phyloP scores from a whole-genome alignment of 2,329 filamentous ascomycete genomes.

The Paraphaeosphaeria sporulosa region DNA sequence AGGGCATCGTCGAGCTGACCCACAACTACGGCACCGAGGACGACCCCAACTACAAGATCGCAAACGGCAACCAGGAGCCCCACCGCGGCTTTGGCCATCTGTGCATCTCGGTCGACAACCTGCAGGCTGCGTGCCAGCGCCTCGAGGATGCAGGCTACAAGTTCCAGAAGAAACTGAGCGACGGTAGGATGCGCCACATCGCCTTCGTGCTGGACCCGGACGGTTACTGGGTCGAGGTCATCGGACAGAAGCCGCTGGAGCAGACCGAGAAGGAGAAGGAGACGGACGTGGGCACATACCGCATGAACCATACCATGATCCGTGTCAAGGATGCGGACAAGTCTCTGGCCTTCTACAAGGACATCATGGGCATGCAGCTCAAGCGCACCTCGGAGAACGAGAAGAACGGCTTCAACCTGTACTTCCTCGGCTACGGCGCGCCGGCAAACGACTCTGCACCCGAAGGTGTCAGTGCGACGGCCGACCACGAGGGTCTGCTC shows the following conservation, averaged over 20 bases:
- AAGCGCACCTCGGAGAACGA: constrained; percentile 75
- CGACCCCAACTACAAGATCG: constrained; percentile 79
- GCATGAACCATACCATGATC: constrained; percentile 91
- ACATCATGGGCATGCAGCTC: constrained; percentile 87
- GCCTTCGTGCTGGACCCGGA: constrained; percentile 92
- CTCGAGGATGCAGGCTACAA: constrained; percentile 89
- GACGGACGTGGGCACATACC: constrained; percentile 79
- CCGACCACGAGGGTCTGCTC: constrained; percentile 80
- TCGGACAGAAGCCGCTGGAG: constrained; percentile 75
- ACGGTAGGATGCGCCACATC: constrained; percentile 76
- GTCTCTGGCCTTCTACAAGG: constrained; percentile 64
- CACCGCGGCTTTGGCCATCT: constrained; percentile 86
- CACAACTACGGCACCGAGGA: constrained; percentile 89
- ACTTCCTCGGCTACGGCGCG: constrained; percentile 82
- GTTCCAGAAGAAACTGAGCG: constrained; percentile 93
- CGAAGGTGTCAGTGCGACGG: constrained; percentile 65
- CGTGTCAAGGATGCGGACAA: constrained; percentile 75
- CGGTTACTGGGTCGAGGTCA: constrained; percentile 75
- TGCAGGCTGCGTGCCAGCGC: constrained; percentile 88
- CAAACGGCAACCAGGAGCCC: constrained; percentile 91
- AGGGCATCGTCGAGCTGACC: constrained; percentile 87
- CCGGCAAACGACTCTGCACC: constrained; percentile 59
- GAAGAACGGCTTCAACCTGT: constrained; percentile 82
- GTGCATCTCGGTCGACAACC: constrained; percentile 72
- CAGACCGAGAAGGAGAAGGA: constrained; percentile 74